These are phyloP conservation scores for Trametes pubescens DNA, from an alignment of 1,284 basidiomycete genomes.

Conservation along the genomic window DNA sequence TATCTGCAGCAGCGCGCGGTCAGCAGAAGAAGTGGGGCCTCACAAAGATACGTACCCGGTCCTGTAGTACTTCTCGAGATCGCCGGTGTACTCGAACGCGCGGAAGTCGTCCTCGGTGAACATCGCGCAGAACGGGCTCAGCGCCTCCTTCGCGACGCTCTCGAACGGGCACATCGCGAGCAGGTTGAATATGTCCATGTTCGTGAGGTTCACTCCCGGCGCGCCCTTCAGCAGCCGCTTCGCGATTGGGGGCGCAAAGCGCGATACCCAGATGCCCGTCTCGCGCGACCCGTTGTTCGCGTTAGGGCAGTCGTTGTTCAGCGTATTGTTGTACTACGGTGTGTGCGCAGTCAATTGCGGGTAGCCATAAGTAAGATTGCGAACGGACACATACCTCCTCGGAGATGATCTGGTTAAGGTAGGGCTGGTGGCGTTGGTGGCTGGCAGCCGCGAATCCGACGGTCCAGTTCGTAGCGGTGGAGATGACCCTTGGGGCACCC, in stretches of 20 bases:
- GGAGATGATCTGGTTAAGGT: slow-evolving; percentile 58
- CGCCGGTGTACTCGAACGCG: slow-evolving; percentile 74
- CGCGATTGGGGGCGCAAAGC: slow-evolving; percentile 63
- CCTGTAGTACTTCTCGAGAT: slow-evolving; percentile 82
- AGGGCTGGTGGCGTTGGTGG: slow-evolving; percentile 43
- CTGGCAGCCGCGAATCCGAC: slow-evolving; percentile 61
- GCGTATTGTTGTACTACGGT: slow-evolving; percentile 65
- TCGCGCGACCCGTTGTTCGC: slow-evolving; percentile 56
- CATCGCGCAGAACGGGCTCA: slow-evolving; percentile 75
- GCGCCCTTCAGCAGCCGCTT: slow-evolving; percentile 65
- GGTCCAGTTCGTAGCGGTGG: slow-evolving; percentile 78
- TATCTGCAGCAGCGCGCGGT: slow-evolving; percentile 50
- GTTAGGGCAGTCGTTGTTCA: slow-evolving; percentile 74
- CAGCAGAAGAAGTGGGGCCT: background rate
- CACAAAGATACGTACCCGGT: slow-evolving; percentile 57
- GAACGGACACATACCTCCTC: slow-evolving; percentile 50
- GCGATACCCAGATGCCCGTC: slow-evolving; percentile 59
- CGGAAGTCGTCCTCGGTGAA: slow-evolving; percentile 71
- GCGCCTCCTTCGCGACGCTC: slow-evolving; percentile 56
- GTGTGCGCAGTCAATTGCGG: slow-evolving; percentile 34
- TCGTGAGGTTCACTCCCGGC: slow-evolving; percentile 65
- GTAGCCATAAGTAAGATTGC: slow-evolving; percentile 8
- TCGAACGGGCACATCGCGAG: slow-evolving; percentile 85
- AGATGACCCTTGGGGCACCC: slow-evolving; percentile 65
- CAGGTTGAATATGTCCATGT: slow-evolving; percentile 65